Percentiles rank a stretch among this genome's conserved stretches.
Conservation (phyloP, 2,329 filamentous ascomycete species). For the Paecilomyces sp. region DNA sequence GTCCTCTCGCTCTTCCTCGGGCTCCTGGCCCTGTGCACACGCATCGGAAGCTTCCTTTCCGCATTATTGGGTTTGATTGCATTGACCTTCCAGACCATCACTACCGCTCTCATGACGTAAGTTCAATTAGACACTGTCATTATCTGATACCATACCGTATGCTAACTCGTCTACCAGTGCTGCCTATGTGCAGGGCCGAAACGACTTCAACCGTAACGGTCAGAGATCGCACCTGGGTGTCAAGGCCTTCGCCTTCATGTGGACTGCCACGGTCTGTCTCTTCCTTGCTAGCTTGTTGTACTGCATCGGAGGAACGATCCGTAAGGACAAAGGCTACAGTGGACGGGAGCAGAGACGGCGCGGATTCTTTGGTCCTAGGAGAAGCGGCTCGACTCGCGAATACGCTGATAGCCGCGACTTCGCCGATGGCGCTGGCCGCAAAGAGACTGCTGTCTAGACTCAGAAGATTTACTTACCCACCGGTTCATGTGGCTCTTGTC, state of each 20-base stretch:
- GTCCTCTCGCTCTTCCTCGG: constrained; percentile 40
- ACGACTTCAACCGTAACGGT: constrained; percentile 46
- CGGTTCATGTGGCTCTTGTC: not conserved
- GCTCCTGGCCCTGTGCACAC: constrained; percentile 43
- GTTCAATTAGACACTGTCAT: constrained; percentile 20
- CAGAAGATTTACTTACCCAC: not conserved
- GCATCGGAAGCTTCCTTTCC: constrained; percentile 45
- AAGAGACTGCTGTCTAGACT: not conserved
- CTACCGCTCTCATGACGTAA: constrained; percentile 57
- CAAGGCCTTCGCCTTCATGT: constrained; percentile 57
- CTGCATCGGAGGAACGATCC: constrained; percentile 42
- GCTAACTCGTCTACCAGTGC: constrained; percentile 36
- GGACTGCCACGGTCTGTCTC: constrained; percentile 50
- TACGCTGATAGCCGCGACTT: not conserved
- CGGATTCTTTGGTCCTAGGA: constrained; percentile 24
- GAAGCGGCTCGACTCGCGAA: not conserved
- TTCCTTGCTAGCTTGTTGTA: constrained; percentile 51
- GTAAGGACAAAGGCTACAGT: constrained; percentile 25
- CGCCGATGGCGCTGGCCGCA: not conserved
- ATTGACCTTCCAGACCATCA: constrained; percentile 52
- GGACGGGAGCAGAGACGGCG: constrained; percentile 29
- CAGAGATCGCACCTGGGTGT: constrained; percentile 45
- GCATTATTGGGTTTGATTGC: constrained; percentile 47
- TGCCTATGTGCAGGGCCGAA: constrained; percentile 52
- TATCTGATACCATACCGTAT: no score